Evolutionary conservation across 441 rosid species (phyloP), one percentile per base, ranked within the genome.

Genomic region (Erysimum cheiri): DNA sequence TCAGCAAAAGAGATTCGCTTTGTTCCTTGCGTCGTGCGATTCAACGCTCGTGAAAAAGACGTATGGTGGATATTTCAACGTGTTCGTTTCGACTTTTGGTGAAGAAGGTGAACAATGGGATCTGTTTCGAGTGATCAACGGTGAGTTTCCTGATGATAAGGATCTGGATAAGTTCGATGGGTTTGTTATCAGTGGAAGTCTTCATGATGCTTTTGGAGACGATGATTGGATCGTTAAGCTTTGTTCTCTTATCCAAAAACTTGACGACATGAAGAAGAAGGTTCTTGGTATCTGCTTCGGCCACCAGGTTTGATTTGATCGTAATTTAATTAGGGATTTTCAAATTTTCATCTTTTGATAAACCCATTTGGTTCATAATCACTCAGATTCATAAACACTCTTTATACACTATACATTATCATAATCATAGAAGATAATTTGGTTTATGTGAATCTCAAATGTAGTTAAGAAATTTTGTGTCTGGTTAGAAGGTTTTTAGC

Each of bases 241-340:
- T 41, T 85, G 92, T 74, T 79, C 80, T 43, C 71, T 93, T 31
- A 60, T 87, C 52, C 87, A 79, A 33, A 83, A 83, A 50, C 77
- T 89, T 4, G 87, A 87, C 55, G 79, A 88, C 69, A 84, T 91
- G 97, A 73, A 80, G 82, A 89, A 87, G 85, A 91, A 88, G 57
- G 70, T 93, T 48, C 86, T 91, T 26, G 97, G 96, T 14, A 82
- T 93, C 74, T 91, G 97, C 85, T 93, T 93, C 33, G 97, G 97
- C 28, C 98, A 93, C 70, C 97, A 93, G 97, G 98, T 92, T 66
- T 8, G 72, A 52, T 67, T 43, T 60, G 35, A 58, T 58, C 31
- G 3, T 36, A 11, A 3, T 57, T 57, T 2, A 29, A 15, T 55
- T 55, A 55, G 60, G 60, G 24, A 0, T 14, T 52, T 53, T 3